These are phyloP conservation scores for Tolypocladium sp. DNA, from an alignment of 2,329 filamentous ascomycete species.

Conservation along the genomic window DNA sequence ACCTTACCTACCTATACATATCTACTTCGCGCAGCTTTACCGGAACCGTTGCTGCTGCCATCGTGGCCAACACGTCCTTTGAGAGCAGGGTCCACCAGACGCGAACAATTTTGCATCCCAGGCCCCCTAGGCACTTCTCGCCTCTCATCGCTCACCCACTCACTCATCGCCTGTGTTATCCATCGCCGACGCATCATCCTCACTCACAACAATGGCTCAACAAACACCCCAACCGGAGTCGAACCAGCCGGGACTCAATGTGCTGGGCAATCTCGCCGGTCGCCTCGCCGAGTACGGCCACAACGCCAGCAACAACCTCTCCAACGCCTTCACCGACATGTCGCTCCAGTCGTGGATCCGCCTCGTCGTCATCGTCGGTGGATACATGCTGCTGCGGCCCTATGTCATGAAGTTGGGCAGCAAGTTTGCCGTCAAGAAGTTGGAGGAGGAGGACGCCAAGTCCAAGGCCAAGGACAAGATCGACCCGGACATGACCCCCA, in stretches of 20 bases:
- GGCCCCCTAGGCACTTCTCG: background rate
- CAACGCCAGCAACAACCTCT: slow-evolving; percentile 38
- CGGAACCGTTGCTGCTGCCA: background rate
- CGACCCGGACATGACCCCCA: slow-evolving; percentile 49
- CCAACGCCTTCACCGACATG: slow-evolving; percentile 39
- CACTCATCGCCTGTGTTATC: no score
- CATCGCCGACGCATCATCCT: background rate
- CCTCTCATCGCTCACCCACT: background rate
- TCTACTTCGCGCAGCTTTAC: background rate
- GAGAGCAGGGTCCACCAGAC: background rate
- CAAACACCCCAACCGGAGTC: slow-evolving; percentile 15
- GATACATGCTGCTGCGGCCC: slow-evolving; percentile 64
- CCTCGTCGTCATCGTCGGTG: slow-evolving; percentile 61
- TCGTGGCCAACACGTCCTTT: background rate
- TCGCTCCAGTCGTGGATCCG: slow-evolving; percentile 52
- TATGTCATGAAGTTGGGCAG: slow-evolving; percentile 62
- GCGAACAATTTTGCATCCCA: background rate
- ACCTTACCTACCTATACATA: no score
- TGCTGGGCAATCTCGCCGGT: slow-evolving; percentile 21
- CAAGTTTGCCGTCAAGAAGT: slow-evolving; percentile 52
- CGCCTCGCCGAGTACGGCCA: slow-evolving; percentile 24
- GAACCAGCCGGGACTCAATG: slow-evolving; percentile 19
- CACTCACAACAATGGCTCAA: slow-evolving; percentile 9
- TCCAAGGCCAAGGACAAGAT: slow-evolving; percentile 14
- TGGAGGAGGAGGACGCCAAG: slow-evolving; percentile 47